Conservation (phyloP, 129 eudicot species). For the Solidago caesia region DNA sequence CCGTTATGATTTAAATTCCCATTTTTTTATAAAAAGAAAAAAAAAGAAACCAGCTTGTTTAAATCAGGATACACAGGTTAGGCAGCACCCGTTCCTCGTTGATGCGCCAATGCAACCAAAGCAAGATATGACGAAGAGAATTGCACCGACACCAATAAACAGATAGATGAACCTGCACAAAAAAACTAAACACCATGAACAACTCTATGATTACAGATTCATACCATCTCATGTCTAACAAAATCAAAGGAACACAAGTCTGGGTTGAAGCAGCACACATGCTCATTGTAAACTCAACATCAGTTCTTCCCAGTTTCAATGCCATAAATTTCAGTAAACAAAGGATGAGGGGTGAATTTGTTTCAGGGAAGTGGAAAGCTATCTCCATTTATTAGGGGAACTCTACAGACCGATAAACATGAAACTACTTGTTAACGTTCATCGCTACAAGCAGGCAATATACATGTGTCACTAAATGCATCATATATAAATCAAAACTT, state of each 20-base stretch:
- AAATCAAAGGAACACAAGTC: background rate
- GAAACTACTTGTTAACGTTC: background rate
- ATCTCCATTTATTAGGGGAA: background rate
- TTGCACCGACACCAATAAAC: slow-evolving; percentile 67
- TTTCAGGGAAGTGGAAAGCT: background rate
- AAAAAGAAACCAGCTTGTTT: background rate
- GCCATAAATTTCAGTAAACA: background rate
- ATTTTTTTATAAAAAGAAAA: background rate
- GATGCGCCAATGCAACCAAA: slow-evolving; percentile 86
- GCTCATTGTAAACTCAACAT: background rate
- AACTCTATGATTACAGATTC: background rate
- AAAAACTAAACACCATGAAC: background rate
- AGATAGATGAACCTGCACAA: slow-evolving; percentile 82
- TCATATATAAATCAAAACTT: background rate
- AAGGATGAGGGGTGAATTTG: background rate
- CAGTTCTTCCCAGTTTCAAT: background rate
- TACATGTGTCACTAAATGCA: background rate
- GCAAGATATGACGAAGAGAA: slow-evolving; percentile 67
- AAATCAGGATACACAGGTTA: slow-evolving; percentile 76
- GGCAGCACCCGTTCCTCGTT: slow-evolving; percentile 79
- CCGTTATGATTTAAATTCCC: background rate
- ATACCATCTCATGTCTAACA: background rate
- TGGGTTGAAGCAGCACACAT: background rate
- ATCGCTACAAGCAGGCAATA: background rate
- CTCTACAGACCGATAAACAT: background rate